Conservation (phyloP, 2,329 filamentous ascomycete genomes). For the Fusarium sp. region DNA sequence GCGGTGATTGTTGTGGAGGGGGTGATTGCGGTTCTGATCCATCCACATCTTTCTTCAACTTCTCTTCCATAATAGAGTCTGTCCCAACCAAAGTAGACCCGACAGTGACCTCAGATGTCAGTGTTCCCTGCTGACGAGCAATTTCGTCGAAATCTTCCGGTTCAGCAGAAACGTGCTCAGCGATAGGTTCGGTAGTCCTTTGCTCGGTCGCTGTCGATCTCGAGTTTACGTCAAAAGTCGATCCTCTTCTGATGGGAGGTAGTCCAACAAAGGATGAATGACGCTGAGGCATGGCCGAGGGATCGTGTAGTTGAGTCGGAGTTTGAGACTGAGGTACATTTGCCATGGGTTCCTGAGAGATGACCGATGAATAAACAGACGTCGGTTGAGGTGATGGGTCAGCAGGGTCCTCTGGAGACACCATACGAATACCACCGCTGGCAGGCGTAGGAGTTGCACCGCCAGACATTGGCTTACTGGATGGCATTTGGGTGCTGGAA, state of each 20-base stretch:
- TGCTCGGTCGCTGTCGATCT: constrained; percentile 49
- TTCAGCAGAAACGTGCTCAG: constrained; percentile 49
- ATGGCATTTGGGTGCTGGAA: constrained; percentile 3
- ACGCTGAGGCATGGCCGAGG: constrained; percentile 51
- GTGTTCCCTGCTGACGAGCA: constrained; percentile 32
- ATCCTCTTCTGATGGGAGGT: constrained; percentile 68
- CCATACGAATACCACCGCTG: constrained; percentile 39
- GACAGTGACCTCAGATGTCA: constrained; percentile 36
- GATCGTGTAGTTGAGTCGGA: constrained; percentile 12
- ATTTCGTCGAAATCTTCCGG: constrained; percentile 45
- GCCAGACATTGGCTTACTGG: constrained; percentile 22
- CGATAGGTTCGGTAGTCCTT: constrained; percentile 51
- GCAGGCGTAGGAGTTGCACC: constrained; percentile 25
- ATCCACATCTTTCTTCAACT: constrained; percentile 28
- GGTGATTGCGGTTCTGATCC: constrained; percentile 15
- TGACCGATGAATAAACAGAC: constrained; percentile 6
- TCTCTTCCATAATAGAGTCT: constrained; percentile 33
- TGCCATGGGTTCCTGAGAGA: background rate
- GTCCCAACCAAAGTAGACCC: constrained; percentile 37
- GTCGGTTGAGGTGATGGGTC: constrained; percentile 16
- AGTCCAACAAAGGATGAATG: constrained; percentile 67
- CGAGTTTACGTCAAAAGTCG: constrained; percentile 62
- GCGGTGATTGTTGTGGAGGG: constrained; percentile 16
- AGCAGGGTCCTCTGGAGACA: constrained; percentile 29
- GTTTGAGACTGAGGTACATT: constrained; percentile 20